Evolutionary conservation across 2,329 filamentous ascomycete genomes (phyloP).

Genomic region (Verruconis gallopava): DNA sequence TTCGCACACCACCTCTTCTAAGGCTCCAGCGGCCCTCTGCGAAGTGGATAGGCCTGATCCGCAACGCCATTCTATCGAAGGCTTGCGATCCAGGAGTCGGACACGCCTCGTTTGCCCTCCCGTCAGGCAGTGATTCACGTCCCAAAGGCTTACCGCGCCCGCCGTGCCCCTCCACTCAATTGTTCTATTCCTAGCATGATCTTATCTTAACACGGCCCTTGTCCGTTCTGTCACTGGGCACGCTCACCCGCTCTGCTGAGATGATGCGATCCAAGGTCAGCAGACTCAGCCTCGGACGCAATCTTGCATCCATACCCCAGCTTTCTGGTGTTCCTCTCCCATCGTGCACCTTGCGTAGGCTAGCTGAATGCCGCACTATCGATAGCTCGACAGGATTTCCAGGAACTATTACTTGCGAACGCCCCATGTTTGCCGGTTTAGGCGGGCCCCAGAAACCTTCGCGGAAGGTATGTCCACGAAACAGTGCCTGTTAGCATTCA

Average conservation of each 20-base stretch:
- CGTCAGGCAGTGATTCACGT: too few relatives aligned
- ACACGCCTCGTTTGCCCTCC: too few relatives aligned
- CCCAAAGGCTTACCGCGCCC: too few relatives aligned
- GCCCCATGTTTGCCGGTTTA: neutral
- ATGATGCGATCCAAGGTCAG: neutral
- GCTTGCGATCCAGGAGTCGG: too few relatives aligned
- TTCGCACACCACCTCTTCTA: neutral
- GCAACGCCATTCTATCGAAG: too few relatives aligned
- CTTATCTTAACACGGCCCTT: too few relatives aligned
- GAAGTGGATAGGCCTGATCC: too few relatives aligned
- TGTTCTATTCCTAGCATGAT: too few relatives aligned
- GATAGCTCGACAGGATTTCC: neutral
- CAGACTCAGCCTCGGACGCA: neutral
- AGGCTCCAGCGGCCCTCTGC: neutral
- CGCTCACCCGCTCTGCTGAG: too few relatives aligned
- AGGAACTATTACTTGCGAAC: slow-evolving; percentile 1
- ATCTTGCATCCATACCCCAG: neutral
- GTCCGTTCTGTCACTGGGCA: too few relatives aligned
- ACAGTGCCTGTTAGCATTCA: neutral
- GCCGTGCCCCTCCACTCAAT: too few relatives aligned
- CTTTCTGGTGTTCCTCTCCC: neutral
- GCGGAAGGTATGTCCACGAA: neutral
- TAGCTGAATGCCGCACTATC: neutral
- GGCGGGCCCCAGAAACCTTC: neutral
- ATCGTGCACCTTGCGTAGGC: too few relatives aligned